Conservation (phyloP, 257 asterid species). For the Primulina tabacum region DNA sequence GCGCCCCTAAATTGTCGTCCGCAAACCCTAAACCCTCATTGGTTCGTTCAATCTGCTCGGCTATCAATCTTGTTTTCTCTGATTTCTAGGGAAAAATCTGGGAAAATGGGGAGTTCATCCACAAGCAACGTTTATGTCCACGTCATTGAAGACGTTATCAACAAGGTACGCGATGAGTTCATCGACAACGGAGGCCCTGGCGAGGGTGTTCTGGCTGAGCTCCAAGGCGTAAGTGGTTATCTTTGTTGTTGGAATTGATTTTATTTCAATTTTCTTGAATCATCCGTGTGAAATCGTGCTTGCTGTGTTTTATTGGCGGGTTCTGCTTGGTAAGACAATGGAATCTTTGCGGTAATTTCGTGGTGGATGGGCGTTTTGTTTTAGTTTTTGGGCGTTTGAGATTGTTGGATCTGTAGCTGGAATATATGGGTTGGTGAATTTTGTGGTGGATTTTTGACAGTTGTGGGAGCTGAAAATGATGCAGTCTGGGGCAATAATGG, state of each 20-base stretch:
- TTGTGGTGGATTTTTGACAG: slow-evolving; percentile 36
- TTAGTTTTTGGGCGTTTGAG: slow-evolving; percentile 7
- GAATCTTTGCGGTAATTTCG: background rate
- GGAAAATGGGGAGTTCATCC: slow-evolving; percentile 62
- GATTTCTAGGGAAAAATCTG: slow-evolving; percentile 12
- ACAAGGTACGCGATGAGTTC: slow-evolving; percentile 83
- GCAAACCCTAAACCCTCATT: slow-evolving; percentile 22
- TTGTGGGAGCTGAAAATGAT: slow-evolving; percentile 92
- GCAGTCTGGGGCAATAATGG: slow-evolving; percentile 81
- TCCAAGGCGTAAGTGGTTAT: slow-evolving; percentile 67
- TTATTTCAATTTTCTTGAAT: background rate
- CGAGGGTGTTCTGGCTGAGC: slow-evolving; percentile 74
- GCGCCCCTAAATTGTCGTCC: slow-evolving; percentile 20
- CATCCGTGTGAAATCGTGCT: background rate
- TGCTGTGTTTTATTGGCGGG: background rate
- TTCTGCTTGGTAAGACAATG: slow-evolving; percentile 1
- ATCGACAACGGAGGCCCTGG: slow-evolving; percentile 81
- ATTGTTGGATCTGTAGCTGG: slow-evolving; percentile 29
- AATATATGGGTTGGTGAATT: slow-evolving; percentile 20
- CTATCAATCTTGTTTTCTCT: background rate
- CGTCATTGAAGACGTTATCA: slow-evolving; percentile 91
- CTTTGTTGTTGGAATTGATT: background rate
- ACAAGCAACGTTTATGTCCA: slow-evolving; percentile 76
- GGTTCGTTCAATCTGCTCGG: slow-evolving; percentile 2
- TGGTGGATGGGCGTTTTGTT: background rate